Evolutionary conservation across 176 grass and related monocot genomes (phyloP), one percentile per base, ranked within the genome.

Genomic region (Paspalum notatum): DNA sequence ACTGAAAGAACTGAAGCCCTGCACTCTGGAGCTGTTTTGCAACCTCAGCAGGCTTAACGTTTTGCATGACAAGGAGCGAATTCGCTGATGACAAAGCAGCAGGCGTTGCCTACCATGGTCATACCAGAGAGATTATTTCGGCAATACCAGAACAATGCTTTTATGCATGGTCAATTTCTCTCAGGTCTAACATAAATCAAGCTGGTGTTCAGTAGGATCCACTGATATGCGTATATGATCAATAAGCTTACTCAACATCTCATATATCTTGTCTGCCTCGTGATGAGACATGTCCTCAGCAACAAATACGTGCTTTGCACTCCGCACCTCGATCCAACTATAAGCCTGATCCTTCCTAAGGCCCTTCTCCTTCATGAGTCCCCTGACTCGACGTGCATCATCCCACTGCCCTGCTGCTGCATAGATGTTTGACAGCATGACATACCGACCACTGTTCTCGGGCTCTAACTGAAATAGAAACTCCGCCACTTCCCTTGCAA

Each of bases 371-470:
- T 88, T 92, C 93, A 95, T 95, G 45, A 87, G 78, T 13, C 53
- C 39, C 49, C 89, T 87, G 65, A 95, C 51, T 62, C 74, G 73
- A 53, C 87, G 73, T 17, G 82, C 87, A 62, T 95, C 56, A 26
- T 85, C 89, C 93, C 93, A 95, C 57, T 76, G 73, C 24, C 93
- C 89, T 66, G 93, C 84, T 5, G 84, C 87, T 66, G 89, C 73
- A 60, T 95, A 95, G 61, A 95, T 87, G 51, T 95, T 95, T 42
- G 93, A 89, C 62, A 95, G 57, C 90, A 92, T 84, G 62, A 89
- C 64, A 68, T 95, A 95, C 67, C 89, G 82, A 54, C 84, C 89
- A 77, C 89, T 89, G 48, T 95, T 95, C 46, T 68, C 74, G 45
- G 92, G 92, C 61, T 94, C 92, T 76, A 91, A 78, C 50, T 62